Conservation (phyloP, 2,329 filamentous ascomycete species). For the Mycosphaerelloides madeirae region DNA sequence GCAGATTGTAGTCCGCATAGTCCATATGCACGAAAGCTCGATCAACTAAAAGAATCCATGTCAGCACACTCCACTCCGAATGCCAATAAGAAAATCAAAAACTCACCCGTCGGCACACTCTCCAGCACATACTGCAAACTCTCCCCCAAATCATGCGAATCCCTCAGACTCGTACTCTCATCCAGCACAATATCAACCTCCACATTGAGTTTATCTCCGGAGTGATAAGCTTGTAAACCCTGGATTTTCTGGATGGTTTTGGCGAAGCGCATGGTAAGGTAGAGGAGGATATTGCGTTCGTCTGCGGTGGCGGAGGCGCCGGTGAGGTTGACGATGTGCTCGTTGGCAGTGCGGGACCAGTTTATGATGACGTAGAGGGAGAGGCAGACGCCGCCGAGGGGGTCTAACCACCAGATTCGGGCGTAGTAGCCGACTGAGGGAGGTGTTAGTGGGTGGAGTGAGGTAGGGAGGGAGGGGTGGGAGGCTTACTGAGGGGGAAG, state of each 20-base stretch:
- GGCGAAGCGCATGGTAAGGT: constrained; percentile 90
- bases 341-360: constrained; percentile 68
- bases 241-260: constrained; percentile 82
- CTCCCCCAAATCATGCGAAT: constrained; percentile 76
- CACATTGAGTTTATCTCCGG: constrained; percentile 78
- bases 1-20: constrained; percentile 48
- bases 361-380: constrained; percentile 74
- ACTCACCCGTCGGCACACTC: constrained; percentile 64
- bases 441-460: not conserved
- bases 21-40: constrained; percentile 51
- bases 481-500: constrained; percentile 59
- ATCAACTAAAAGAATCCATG: constrained; percentile 39
- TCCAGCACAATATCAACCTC: constrained; percentile 81
- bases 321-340: constrained; percentile 75
- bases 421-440: constrained; percentile 63
- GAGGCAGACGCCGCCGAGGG: constrained; percentile 72
- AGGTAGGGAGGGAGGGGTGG: not conserved
- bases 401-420: constrained; percentile 79
- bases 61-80: not conserved
- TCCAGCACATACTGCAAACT: constrained; percentile 79
- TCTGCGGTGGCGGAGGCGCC: constrained; percentile 75
- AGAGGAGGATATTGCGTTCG: constrained; percentile 78
- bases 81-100: not conserved
- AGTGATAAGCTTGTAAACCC: constrained; percentile 78
- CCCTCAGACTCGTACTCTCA: constrained; percentile 67